phyloP scores from a whole-genome alignment of 2,329 filamentous ascomycete genomes.

The Penicillium sp. region DNA sequence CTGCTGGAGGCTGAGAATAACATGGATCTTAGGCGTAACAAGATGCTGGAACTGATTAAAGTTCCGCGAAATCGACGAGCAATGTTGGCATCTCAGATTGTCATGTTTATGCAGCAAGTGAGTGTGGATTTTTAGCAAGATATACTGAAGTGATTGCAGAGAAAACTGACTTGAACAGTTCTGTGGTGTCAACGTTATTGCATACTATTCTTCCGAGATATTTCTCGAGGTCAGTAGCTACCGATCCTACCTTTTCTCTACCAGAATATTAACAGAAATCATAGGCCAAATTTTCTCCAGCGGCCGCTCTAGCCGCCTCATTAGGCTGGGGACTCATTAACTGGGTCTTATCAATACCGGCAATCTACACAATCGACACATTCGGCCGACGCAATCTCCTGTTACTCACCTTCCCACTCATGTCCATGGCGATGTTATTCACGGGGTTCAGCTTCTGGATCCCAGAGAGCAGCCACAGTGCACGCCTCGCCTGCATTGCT shows the following conservation, averaged over 20 bases:
- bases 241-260: not conserved
- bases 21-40: slow-evolving; percentile 51
- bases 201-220: slow-evolving; percentile 61
- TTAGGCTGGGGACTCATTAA: slow-evolving; percentile 63
- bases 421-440: slow-evolving; percentile 54
- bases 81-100: slow-evolving; percentile 58
- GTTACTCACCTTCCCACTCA: slow-evolving; percentile 63
- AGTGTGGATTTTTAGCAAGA: not conserved
- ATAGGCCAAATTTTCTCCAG: slow-evolving; percentile 48
- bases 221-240: slow-evolving; percentile 41
- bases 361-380: slow-evolving; percentile 65
- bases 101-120: slow-evolving; percentile 67
- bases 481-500: slow-evolving; percentile 43
- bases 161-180: slow-evolving; percentile 28
- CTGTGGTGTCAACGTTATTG: slow-evolving; percentile 54
- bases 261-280: not conserved
- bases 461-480: slow-evolving; percentile 36
- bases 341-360: slow-evolving; percentile 62
- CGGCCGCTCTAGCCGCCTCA: slow-evolving; percentile 55
- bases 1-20: slow-evolving; percentile 61
- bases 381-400: slow-evolving; percentile 65
- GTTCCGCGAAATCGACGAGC: slow-evolving; percentile 63
- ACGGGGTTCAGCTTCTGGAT: slow-evolving; percentile 56
- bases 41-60: slow-evolving; percentile 57
- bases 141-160: not conserved